A percentile compares a stretch with the other conserved stretches of the same genome.
phyloP scores from a whole-genome alignment of 768 basidiomycete genomes.

The Melanogaster broomeanus region DNA sequence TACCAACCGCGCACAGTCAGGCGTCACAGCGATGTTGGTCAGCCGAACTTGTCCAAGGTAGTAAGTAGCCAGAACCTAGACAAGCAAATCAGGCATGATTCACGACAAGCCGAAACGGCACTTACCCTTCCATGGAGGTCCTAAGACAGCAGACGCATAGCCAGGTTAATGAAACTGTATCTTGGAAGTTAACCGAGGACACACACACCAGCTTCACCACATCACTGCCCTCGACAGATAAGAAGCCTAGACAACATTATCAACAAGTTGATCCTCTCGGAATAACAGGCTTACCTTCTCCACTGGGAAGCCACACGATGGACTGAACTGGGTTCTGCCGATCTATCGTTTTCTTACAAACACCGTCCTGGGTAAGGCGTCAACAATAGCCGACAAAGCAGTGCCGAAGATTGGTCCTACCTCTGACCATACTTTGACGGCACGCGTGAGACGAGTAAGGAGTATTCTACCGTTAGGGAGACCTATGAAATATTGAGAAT shows the following conservation, averaged over 20 bases:
- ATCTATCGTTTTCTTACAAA: constrained; percentile 52
- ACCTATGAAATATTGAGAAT: constrained; percentile 34
- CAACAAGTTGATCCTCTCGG: constrained; percentile 11
- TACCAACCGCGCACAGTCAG: constrained; percentile 46
- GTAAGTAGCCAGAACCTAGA: constrained; percentile 41
- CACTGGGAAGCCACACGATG: constrained; percentile 53
- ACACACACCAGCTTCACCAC: constrained; percentile 46
- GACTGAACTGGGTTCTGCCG: constrained; percentile 47
- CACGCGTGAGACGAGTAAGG: constrained; percentile 49
- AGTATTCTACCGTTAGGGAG: constrained; percentile 46
- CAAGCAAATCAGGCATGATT: background rate
- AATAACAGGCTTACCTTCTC: constrained; percentile 38
- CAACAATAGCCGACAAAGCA: constrained; percentile 2
- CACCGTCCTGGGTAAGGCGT: constrained; percentile 42
- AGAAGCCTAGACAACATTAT: constrained; percentile 39
- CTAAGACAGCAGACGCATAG: constrained; percentile 24
- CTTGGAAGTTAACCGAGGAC: constrained; percentile 3
- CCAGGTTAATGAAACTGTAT: constrained; percentile 15
- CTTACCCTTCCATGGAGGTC: constrained; percentile 43
- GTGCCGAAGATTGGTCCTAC: constrained; percentile 28
- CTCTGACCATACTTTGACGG: constrained; percentile 55
- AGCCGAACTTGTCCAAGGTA: constrained; percentile 46
- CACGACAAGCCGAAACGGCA: background rate
- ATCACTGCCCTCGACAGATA: constrained; percentile 51
- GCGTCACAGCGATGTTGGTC: constrained; percentile 52